Evolutionary conservation across 148 eudicot species (phyloP), one percentile per base, ranked within the genome.

Genomic region (Heliamphora exappendiculata): DNA sequence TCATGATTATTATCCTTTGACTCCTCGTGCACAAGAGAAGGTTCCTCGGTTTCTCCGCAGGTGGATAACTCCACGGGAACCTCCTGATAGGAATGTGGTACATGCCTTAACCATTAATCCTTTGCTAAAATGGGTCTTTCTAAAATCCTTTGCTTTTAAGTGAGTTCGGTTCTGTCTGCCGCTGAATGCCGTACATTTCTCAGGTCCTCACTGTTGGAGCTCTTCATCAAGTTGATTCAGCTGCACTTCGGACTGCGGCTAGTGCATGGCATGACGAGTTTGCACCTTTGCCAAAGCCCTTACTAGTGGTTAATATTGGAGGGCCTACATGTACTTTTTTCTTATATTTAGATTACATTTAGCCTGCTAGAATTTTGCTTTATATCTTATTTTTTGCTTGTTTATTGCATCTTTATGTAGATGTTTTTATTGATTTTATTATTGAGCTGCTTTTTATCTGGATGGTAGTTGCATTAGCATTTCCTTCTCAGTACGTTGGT

Each of bases 141-240:
- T 69, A 28, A 11, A 55, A 14, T 7, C 1, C 36, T 39, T 10
- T n/a, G 22, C 13, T 36, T 63, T 22, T 20, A 26, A 34, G 63
- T 57, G 69, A 51, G 29, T 28, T 37, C 12, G 58, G 49, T 68
- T 54, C 3, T 75, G 67, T 42, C 45, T 0, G 22, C 26, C 53
- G 26, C 73, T 78, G 74, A 71, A 66, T 80, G 73, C 5, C 16
- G 37, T 76, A 12, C 47, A 17, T 77, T 77, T 24, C 63, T 81
- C 81, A 95, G 98, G 92, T 95, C 75, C 96, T 88, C 47, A 95
- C 98, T 24, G 84, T 89, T 64, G 97, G 98, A 80, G 97, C 97
- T 78, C 87, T 95, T 76, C 97, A 95, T 88, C 96, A 89, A 80
- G 66, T 89, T 84, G 98, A 95, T 84, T 85, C 89, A 76, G 79